These are phyloP conservation scores for Neurospora intermedia DNA, from an alignment of 495 filamentous ascomycete species.

Conservation along the genomic window DNA sequence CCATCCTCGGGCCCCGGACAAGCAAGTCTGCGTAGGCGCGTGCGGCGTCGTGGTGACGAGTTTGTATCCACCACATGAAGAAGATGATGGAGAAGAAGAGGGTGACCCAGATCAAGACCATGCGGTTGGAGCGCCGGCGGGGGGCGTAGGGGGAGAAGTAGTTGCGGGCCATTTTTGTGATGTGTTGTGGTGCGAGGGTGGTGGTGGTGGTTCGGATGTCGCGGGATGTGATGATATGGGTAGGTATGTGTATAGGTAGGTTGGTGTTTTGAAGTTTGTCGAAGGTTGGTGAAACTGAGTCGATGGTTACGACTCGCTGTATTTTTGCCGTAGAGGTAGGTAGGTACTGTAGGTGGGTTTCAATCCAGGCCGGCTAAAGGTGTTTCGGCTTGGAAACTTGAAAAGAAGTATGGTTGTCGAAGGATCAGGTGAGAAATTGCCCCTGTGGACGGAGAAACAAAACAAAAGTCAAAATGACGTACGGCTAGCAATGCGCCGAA, in stretches of 20 bases:
- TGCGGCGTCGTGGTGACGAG: slow-evolving; percentile 9
- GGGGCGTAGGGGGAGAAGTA: slow-evolving; percentile 25
- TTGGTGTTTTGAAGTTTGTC: too few species aligned
- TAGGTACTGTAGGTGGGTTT: too few species aligned
- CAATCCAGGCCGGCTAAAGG: too few species aligned
- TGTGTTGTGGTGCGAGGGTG: neutral
- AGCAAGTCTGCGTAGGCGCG: slow-evolving; percentile 10
- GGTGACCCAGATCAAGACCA: slow-evolving; percentile 23
- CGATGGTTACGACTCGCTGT: too few species aligned
- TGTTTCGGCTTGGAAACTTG: too few species aligned
- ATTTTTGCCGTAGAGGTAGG: too few species aligned
- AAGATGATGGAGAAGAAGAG: slow-evolving; percentile 19
- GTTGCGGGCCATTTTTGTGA: neutral
- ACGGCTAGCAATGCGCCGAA: neutral
- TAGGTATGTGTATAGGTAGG: too few species aligned
- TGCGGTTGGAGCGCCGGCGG: slow-evolving; percentile 18
- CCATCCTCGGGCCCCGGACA: neutral
- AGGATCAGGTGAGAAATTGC: neutral
- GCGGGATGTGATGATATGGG: neutral
- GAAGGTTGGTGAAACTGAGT: too few species aligned
- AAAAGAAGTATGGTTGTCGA: too few species aligned
- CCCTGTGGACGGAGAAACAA: neutral
- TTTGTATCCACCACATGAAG: slow-evolving; percentile 21
- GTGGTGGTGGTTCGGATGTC: neutral
- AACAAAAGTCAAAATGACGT: neutral